Evolutionary conservation across 148 eudicot species (phyloP).

Genomic region (Camellia sinensis): DNA sequence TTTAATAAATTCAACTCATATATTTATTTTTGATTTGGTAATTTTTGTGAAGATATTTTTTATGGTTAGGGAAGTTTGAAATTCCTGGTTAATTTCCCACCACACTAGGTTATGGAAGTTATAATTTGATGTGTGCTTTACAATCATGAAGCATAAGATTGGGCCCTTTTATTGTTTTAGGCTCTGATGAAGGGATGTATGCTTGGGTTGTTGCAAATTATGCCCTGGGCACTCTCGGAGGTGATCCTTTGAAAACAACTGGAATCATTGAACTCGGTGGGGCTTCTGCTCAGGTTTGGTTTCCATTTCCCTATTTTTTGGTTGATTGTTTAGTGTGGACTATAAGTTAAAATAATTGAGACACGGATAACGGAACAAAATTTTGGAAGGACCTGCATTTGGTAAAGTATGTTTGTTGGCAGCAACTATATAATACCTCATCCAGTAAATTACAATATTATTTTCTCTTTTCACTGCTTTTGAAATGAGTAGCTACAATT

Average conservation of each 20-base stretch:
- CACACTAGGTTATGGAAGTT: background rate
- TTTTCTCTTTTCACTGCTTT: background rate
- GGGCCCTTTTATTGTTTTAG: conserved; percentile 27
- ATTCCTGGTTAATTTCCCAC: too few relatives aligned
- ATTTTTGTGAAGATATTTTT: too few relatives aligned
- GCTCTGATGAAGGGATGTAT: conserved; percentile 88
- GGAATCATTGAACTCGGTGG: conserved; percentile 99
- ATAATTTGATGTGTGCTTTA: background rate
- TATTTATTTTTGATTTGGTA: too few relatives aligned
- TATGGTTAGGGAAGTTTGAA: too few relatives aligned
- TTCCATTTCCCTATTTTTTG: conserved; percentile 1
- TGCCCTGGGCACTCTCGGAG: conserved; percentile 93
- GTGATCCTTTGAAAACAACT: conserved; percentile 68
- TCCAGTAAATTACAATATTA: background rate
- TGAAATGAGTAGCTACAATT: background rate
- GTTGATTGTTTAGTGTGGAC: background rate
- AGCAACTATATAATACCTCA: background rate
- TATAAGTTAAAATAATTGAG: background rate
- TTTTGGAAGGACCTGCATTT: background rate
- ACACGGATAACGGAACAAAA: background rate
- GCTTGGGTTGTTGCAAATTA: conserved; percentile 99
- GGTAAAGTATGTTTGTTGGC: background rate
- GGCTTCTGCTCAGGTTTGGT: conserved; percentile 88
- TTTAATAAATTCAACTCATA: too few relatives aligned
- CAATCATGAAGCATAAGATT: background rate